Base-by-base conservation (phyloP, 2,329 filamentous ascomycete genomes). In the Calonectria pseudoreteaudii region DNA sequence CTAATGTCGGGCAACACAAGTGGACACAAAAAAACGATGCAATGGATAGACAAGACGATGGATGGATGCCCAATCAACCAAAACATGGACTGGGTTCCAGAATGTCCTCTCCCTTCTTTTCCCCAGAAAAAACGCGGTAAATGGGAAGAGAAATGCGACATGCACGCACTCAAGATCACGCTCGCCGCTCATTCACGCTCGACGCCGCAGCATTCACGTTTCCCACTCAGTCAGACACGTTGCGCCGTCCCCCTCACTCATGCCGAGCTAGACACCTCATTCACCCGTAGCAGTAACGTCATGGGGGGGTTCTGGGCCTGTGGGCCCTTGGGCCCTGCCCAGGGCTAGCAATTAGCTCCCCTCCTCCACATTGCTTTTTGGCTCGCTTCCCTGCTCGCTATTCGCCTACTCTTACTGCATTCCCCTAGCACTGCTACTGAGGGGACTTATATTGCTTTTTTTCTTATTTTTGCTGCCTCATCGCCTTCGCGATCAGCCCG, bases 111-210 rank as follows among this genome's bases (percentile, higher is more conserved):
- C 60, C 58, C 58, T 64, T 31, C 60, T 26, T 26, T 64, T 47
- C 60, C 60, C 36, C 60, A 18, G 60, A 64, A 64, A 64, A 49
- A 16, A 71, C 23, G 31, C 31, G 47, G 50, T 18, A 28, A n/a
- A 20, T 4, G 38, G n/a, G 26, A 18, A 34, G 31, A 11, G 36
- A 10, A 28, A 66, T 71, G 68, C 38, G 62, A 66, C 52, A 71
- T 67, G 69, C 69, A 71, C 31, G 65, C 65, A 72, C 65, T 72
- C 70, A 71, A 72, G 47, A 64, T 71, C 52, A 36, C 70, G 64
- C 41, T 64, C 41, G 44, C 64, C 53, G 64, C 64, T 52, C 41
- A 66, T 20, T 60, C 38, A 64, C 60, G 60, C 60, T 66, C 47
- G 34, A 26, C 14, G 44, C 44, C 9, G 44, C 44, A 23, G n/a